Conservation (phyloP, 805 yeast species). For the Isabelozyma rhagii region DNA sequence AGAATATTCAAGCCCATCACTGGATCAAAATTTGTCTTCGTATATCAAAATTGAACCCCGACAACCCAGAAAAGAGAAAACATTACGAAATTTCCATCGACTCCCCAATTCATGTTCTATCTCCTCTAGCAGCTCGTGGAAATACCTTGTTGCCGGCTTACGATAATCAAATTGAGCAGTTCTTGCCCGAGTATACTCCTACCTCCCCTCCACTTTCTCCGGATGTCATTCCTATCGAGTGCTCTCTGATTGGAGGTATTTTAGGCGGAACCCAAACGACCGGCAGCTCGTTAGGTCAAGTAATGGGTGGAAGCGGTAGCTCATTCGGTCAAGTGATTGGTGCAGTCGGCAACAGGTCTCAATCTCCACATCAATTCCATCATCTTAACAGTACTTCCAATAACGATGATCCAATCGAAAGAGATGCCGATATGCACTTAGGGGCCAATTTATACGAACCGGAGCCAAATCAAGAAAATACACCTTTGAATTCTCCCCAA, state of each 20-base stretch:
- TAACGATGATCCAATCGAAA: constrained; percentile 32
- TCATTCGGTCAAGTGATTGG: constrained; percentile 18
- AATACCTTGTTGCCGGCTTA: constrained; percentile 77
- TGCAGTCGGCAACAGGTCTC: constrained; percentile 1
- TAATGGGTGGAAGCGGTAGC: constrained; percentile 1
- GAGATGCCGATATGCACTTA: constrained; percentile 38
- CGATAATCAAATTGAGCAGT: constrained; percentile 24
- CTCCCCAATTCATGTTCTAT: constrained; percentile 83
- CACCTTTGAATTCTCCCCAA: constrained; percentile 57
- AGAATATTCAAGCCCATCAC: constrained; percentile 83
- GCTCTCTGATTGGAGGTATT: constrained; percentile 2
- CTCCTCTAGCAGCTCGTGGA: constrained; percentile 75
- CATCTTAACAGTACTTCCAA: constrained; percentile 21
- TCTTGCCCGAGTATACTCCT: constrained; percentile 22
- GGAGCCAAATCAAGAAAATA: constrained; percentile 28
- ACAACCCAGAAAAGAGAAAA: constrained; percentile 59
- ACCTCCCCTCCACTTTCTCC: constrained; percentile 54
- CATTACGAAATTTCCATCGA: constrained; percentile 94
- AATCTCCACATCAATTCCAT: constrained; percentile 14
- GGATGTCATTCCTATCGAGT: constrained; percentile 47
- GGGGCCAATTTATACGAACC: constrained; percentile 56
- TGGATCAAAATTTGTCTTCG: constrained; percentile 92
- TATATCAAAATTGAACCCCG: constrained; percentile 63
- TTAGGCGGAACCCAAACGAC: constrained; percentile 3
- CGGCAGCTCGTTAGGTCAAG: constrained; percentile 5